Percentiles rank a stretch among this genome's conserved stretches.
Evolutionary conservation across 768 basidiomycete species (phyloP).

Genomic region (Auriculariales sp.): DNA sequence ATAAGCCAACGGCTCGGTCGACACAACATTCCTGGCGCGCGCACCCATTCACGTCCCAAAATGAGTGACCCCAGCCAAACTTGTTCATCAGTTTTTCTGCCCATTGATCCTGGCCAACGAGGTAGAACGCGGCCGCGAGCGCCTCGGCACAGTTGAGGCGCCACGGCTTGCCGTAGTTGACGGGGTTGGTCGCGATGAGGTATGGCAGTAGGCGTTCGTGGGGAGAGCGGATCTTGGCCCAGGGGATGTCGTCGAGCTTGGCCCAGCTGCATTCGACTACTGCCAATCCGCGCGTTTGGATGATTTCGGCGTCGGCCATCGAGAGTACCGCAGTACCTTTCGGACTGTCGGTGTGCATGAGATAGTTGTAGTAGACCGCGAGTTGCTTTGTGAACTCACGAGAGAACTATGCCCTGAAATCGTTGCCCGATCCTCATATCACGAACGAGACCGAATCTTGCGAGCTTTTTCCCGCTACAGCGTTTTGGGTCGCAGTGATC

Average conservation of each 20-base stretch:
- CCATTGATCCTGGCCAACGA: conserved; percentile 72
- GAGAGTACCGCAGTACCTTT: conserved; percentile 67
- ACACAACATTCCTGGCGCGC: conserved; percentile 10
- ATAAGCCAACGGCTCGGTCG: not conserved
- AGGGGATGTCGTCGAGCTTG: conserved; percentile 85
- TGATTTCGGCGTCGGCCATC: conserved; percentile 71
- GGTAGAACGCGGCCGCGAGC: conserved; percentile 87
- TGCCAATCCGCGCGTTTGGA: conserved; percentile 63
- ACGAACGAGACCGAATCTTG: conserved; percentile 70
- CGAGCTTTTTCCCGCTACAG: conserved; percentile 81
- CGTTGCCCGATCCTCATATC: conserved; percentile 72
- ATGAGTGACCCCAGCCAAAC: conserved; percentile 87
- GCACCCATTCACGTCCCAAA: conserved; percentile 74
- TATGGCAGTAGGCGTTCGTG: conserved; percentile 97
- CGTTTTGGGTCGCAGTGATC: conserved; percentile 90
- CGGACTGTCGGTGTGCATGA: conserved; percentile 35
- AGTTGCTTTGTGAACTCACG: conserved; percentile 39
- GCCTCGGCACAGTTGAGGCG: conserved; percentile 89
- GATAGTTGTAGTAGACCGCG: conserved; percentile 1
- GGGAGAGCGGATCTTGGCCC: conserved; percentile 82
- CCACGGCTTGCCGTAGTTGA: conserved; percentile 98
- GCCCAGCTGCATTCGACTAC: conserved; percentile 99
- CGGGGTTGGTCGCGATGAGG: conserved; percentile 87
- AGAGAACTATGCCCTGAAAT: conserved; percentile 86
- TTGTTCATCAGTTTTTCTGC: conserved; percentile 64